phyloP scores from a whole-genome alignment of 106 monocot genomes.

The Triglochin maritima region DNA sequence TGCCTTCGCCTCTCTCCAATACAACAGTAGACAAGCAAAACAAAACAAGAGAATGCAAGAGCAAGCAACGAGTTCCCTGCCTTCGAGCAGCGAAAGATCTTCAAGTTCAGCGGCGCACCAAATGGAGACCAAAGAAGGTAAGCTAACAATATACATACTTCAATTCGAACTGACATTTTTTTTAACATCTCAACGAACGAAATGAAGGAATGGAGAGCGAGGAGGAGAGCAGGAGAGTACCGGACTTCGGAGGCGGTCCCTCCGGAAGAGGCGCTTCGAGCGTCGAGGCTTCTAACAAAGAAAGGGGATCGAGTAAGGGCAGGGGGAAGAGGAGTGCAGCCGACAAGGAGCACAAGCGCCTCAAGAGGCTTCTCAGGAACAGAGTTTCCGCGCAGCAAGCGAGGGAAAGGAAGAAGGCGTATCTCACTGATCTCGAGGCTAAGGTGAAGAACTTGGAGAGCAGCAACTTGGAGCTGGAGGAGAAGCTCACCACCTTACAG shows the following conservation, averaged over 20 bases:
- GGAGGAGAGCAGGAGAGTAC: constrained; percentile 70
- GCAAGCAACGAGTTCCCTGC: too few relatives aligned
- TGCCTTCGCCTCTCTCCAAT: too few relatives aligned
- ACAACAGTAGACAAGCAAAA: too few relatives aligned
- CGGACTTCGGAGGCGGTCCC: constrained; percentile 43
- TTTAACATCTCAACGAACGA: too few relatives aligned
- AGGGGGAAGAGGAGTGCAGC: constrained; percentile 57
- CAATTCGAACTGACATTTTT: too few relatives aligned
- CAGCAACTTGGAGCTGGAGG: constrained; percentile 72
- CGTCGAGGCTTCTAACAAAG: constrained; percentile 16
- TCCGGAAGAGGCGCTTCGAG: constrained; percentile 22
- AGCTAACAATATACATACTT: too few relatives aligned
- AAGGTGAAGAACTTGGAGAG: constrained; percentile 70
- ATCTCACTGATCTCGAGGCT: constrained; percentile 58
- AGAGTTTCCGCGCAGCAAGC: constrained; percentile 86
- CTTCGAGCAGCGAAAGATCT: too few relatives aligned
- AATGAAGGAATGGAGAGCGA: constrained; percentile 77
- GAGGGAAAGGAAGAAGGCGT: constrained; percentile 87
- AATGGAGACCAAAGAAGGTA: too few relatives aligned
- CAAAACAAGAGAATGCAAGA: too few relatives aligned
- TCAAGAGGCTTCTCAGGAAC: constrained; percentile 87
- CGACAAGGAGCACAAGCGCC: constrained; percentile 84
- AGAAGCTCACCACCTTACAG: constrained; percentile 65
- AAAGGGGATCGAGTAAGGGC: constrained; percentile 29
- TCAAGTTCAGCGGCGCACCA: too few relatives aligned